Evolutionary conservation across 2,329 filamentous ascomycete genomes (phyloP).

Genomic region (Aspergillus quadricinctus): DNA sequence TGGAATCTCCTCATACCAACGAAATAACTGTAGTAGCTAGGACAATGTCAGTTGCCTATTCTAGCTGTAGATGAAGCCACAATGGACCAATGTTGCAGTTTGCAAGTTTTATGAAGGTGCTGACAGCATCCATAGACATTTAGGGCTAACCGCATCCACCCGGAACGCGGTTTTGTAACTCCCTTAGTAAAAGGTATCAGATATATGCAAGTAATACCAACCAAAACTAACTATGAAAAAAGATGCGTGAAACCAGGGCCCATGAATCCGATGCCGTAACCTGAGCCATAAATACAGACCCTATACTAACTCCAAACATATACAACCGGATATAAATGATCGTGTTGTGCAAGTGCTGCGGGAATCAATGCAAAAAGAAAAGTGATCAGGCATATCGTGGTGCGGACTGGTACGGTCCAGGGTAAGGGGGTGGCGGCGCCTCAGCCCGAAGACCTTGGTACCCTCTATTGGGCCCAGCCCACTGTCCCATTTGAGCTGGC

Average conservation of each 20-base stretch:
- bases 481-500: slow-evolving; percentile 16
- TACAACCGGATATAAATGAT: neutral
- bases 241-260: neutral
- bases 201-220: neutral
- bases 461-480: slow-evolving; percentile 17
- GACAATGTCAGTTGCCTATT: neutral
- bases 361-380: slow-evolving; percentile 1
- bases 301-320: neutral
- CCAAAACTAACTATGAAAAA: neutral
- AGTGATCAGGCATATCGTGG: slow-evolving; percentile 24
- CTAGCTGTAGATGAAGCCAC: neutral
- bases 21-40: too few relatives aligned
- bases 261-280: neutral
- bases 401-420: slow-evolving; percentile 4
- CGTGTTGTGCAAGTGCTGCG: neutral
- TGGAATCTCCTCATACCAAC: too few relatives aligned
- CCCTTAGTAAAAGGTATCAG: neutral
- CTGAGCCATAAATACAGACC: neutral
- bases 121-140: neutral
- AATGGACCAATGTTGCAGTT: neutral
- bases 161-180: neutral
- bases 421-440: slow-evolving; percentile 20
- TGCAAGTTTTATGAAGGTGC: too few relatives aligned
- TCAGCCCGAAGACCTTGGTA: slow-evolving; percentile 20
- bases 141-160: neutral